These are phyloP conservation scores for Candolleomyces eurysporus DNA, from an alignment of 768 basidiomycete species.

Conservation along the genomic window DNA sequence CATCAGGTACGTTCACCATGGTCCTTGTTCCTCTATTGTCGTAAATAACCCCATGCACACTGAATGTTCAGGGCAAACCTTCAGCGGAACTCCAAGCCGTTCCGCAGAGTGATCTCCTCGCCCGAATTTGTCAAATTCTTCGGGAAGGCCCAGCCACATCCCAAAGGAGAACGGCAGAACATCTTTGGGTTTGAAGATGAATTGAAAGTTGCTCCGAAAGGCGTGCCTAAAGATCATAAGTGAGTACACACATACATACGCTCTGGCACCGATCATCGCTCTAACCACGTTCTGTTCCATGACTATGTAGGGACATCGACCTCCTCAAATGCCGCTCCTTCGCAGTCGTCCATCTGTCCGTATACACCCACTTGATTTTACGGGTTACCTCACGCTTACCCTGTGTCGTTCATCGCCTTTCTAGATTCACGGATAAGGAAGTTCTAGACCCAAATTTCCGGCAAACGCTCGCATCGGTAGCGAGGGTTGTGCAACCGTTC, in stretches of 20 bases:
- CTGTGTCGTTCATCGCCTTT: neutral
- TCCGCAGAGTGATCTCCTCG: constrained; percentile 65
- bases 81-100: constrained; percentile 52
- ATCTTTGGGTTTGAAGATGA: constrained; percentile 89
- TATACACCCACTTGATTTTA: constrained; percentile 7
- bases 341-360: constrained; percentile 62
- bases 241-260: constrained; percentile 25
- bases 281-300: neutral
- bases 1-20: constrained; percentile 49
- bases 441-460: constrained; percentile 68
- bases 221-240: constrained; percentile 80
- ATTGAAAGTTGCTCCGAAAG: constrained; percentile 90
- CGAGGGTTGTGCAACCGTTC: constrained; percentile 63
- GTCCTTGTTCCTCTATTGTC: neutral
- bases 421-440: constrained; percentile 72
- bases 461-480: constrained; percentile 54
- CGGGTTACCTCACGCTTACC: neutral
- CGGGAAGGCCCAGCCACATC: constrained; percentile 62
- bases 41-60: neutral
- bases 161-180: constrained; percentile 62
- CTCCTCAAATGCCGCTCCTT: constrained; percentile 82
- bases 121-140: constrained; percentile 76
- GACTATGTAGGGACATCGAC: constrained; percentile 74
- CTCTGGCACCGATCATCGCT: neutral
- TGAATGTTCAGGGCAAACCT: constrained; percentile 53